phyloP scores from a whole-genome alignment of 352 stramenopile species.

The Phytophthora pisi region DNA sequence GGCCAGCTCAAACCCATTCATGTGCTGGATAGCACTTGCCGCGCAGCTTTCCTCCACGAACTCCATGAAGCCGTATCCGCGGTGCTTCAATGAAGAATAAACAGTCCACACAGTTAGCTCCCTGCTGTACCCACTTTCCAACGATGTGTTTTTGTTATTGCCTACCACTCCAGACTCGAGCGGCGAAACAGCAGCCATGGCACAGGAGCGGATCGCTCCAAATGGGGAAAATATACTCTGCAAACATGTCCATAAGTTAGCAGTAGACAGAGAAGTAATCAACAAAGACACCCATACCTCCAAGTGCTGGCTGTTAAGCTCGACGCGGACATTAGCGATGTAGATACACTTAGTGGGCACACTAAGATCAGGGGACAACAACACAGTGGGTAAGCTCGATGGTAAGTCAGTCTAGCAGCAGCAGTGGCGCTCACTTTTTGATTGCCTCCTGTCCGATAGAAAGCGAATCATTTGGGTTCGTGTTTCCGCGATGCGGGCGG shows the following conservation, averaged over 20 bases:
- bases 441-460: slow-evolving; percentile 80
- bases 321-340: slow-evolving; percentile 67
- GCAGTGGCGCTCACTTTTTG: slow-evolving; percentile 56
- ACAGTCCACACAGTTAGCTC: slow-evolving; percentile 3
- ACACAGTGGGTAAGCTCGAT: neutral
- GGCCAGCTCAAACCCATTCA: slow-evolving; percentile 82
- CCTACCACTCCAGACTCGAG: slow-evolving; percentile 58
- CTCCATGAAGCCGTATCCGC: slow-evolving; percentile 78
- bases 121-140: neutral
- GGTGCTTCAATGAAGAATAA: slow-evolving; percentile 46
- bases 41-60: slow-evolving; percentile 68
- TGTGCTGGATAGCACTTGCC: slow-evolving; percentile 77
- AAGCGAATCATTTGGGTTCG: slow-evolving; percentile 60
- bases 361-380: slow-evolving; percentile 30
- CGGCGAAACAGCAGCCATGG: slow-evolving; percentile 68
- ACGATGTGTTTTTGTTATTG: slow-evolving; percentile 5
- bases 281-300: slow-evolving; percentile 45
- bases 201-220: slow-evolving; percentile 62
- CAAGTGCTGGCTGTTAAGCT: slow-evolving; percentile 79
- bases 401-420: neutral
- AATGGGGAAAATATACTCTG: slow-evolving; percentile 86
- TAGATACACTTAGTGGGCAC: slow-evolving; percentile 80
- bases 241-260: slow-evolving; percentile 3
- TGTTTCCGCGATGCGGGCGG: slow-evolving; percentile 75
- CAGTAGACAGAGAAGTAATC: neutral